Evolutionary conservation across 225 moss, liverwort and hornwort species (phyloP), one percentile per base, ranked within the genome.

Genomic region (Sphagnum contortum): DNA sequence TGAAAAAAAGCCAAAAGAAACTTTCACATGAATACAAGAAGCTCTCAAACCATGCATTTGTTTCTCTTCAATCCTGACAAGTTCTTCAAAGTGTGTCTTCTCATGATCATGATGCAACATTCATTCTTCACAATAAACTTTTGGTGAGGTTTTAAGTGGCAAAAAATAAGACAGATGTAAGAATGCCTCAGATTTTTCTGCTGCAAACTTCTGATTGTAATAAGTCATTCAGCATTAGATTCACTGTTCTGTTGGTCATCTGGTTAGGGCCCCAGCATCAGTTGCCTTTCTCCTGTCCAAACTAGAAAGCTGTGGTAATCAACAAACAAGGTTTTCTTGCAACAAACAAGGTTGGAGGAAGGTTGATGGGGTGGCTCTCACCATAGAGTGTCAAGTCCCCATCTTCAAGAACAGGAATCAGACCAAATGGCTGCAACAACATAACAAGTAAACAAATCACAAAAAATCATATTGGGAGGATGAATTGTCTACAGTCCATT

Each of bases 341-440:
- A 55, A 6, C 1, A 7, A 55, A 1, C 1, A 55, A 55, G 54
- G 2, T 1, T 1, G 54, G 54, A 7, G 54, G 11, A 11, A 55
- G 7, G 11, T 55, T 55, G 54, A 55, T 55, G 54, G 7, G 61
- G 50, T 3, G 63, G 56, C 3, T 11, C 78, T 73, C 57, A 81
- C 87, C 87, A 50, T 57, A 81, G 14, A 87, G 2, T 29, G 68
- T 63, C 48, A 83, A 59, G 61, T 76, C 64, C 3, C 78, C 87
- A 66, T 87, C 78, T 62, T 70, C 60, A 49, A 87, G 58, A 67
- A 76, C 69, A 8, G 79, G 83, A 57, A 83, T 60, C 53, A 58
- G 3, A 60, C 72, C 83, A 56, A 83, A 80, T 44, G 83, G 80
- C 83, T 83, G 77, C 74, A 65, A 64, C 55, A 48, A 49, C 29